Base-by-base conservation (phyloP, 2,329 filamentous ascomycete genomes). In the Colletotrichum brevisporum region DNA sequence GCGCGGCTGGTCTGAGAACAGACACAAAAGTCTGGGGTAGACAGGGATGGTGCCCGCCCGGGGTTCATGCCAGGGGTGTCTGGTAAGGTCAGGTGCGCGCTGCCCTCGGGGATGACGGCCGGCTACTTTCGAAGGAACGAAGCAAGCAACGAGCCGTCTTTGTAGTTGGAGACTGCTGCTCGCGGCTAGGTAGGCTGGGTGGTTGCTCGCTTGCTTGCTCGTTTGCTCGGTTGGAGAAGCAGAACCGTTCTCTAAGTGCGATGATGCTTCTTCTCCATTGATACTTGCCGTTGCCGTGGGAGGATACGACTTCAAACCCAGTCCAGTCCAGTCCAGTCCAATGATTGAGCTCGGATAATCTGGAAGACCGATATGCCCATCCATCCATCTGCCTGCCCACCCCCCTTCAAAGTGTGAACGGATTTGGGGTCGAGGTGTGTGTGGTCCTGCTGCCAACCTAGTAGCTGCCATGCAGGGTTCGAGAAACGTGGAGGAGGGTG, bases 21-120 rank as follows among this genome's bases (percentile, higher is more conserved):
- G 54, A 69, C 50, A 43, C 13, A 47, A 61, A 61, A 71, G 66
- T 71, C 69, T 54, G 69, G 69, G 69, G 69, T 69, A 71, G 45
- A 71, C 69, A 71, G 59, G 69, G 69, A 56, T 64, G 27, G 5
- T 21, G 51, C 54, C 59, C 48, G 21, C 16, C 54, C 31, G 51
- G 63, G 57, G 24, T 31, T 26, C 41, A 24, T 16, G 47, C 62
- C 48, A 69, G 62, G 69, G 56, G 69, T 71, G 69, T 36, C 31
- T 36, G 31, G 31, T 36, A 8, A 36, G 31, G 31, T 71, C 67
- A 67, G 67, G 69, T 71, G 69, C 50, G 24, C 69, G 61, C 48
- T 10, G 31, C 31, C 6, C 51, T 53, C 50, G 41, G 41, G 52
- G 61, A 50, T 55, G 53, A 45, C 63, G 48, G 53, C 57, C 51